phyloP scores from a whole-genome alignment of 2,329 filamentous ascomycete genomes.

The Penicillium vulpinum region DNA sequence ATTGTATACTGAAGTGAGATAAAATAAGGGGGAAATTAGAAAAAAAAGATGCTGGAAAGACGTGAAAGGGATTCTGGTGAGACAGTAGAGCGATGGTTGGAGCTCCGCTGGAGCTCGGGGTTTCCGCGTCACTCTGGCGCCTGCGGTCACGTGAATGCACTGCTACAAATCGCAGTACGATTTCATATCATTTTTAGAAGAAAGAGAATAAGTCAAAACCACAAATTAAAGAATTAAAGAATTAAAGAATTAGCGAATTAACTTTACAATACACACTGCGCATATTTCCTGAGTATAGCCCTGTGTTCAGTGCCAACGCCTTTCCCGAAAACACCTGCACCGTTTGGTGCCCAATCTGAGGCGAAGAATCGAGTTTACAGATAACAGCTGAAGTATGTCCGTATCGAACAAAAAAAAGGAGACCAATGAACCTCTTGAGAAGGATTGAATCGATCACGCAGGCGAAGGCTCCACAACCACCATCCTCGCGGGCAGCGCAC shows the following conservation, averaged over 20 bases:
- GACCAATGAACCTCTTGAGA: background rate
- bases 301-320: conserved; percentile 6
- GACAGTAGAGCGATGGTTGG: conserved; percentile 18
- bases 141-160: conserved; percentile 31
- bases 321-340: conserved; percentile 4
- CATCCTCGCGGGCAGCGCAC: conserved; percentile 16
- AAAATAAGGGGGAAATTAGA: conserved; percentile 2
- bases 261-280: conserved; percentile 13
- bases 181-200: background rate
- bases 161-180: background rate
- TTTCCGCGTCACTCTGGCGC: conserved; percentile 41
- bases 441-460: background rate
- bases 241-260: conserved; percentile 1
- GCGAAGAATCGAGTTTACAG: conserved; percentile 7
- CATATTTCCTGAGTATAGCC: conserved; percentile 12
- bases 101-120: conserved; percentile 31
- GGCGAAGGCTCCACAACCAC: conserved; percentile 16
- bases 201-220: background rate
- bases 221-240: background rate
- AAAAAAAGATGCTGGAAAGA: conserved; percentile 6
- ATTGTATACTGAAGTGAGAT: conserved; percentile 52
- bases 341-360: conserved; percentile 7
- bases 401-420: conserved; percentile 3
- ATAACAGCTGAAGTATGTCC: conserved; percentile 14
- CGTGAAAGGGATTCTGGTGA: conserved; percentile 17